Conservation (phyloP, 306 rosid genomes). For the Trichosanthes cucumerina region DNA sequence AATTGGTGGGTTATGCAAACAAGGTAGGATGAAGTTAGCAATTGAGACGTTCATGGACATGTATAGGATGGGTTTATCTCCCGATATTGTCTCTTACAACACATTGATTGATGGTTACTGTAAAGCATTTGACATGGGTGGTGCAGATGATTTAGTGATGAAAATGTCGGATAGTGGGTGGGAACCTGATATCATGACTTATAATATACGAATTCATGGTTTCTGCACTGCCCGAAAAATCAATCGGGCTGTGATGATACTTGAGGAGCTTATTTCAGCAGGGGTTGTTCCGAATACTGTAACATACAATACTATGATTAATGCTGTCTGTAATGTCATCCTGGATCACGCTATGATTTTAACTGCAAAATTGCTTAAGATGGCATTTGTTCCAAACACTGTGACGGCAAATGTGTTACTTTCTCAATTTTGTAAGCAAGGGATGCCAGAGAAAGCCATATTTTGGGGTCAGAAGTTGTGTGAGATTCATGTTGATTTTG, state of each 20-base stretch:
- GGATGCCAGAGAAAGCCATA: conserved; percentile 64
- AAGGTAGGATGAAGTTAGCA: conserved; percentile 57
- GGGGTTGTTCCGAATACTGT: conserved; percentile 54
- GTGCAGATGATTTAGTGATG: conserved; percentile 39
- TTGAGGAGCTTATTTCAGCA: conserved; percentile 49
- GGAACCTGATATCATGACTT: conserved; percentile 62
- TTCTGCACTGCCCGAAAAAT: conserved; percentile 40
- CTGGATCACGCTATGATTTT: conserved; percentile 53
- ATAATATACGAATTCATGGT: conserved; percentile 51
- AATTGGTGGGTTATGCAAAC: conserved; percentile 55
- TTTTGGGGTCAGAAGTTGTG: conserved; percentile 66
- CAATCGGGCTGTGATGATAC: conserved; percentile 38
- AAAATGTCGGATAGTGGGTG: conserved; percentile 44
- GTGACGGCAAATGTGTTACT: conserved; percentile 47
- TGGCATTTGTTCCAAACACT: conserved; percentile 54
- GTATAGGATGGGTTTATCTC: conserved; percentile 41
- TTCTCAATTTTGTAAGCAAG: conserved; percentile 67
- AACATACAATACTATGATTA: conserved; percentile 58
- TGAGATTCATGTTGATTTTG: conserved; percentile 38
- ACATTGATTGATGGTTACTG: conserved; percentile 62
- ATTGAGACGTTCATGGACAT: conserved; percentile 39
- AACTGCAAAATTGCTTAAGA: conserved; percentile 64
- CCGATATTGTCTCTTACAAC: conserved; percentile 57
- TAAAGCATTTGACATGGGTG: conserved; percentile 51
- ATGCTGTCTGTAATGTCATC: conserved; percentile 47